phyloP scores from a whole-genome alignment of 2,329 filamentous ascomycete species.

The Fusarium buharicum region DNA sequence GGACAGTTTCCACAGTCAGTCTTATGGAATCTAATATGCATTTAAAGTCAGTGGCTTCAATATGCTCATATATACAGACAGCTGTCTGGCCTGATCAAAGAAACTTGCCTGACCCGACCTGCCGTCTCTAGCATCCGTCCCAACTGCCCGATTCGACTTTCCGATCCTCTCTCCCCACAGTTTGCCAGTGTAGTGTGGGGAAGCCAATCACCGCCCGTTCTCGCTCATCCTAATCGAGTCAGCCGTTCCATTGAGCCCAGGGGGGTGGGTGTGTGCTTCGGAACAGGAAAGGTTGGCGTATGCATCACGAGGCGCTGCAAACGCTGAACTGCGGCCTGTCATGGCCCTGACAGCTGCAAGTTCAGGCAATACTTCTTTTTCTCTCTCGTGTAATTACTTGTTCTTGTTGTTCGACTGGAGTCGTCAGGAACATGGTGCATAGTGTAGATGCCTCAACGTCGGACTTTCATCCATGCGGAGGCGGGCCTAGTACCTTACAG shows the following conservation, averaged over 20 bases:
- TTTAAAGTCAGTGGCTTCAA: neutral
- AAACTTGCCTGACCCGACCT: conserved; percentile 12
- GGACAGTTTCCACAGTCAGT: conserved; percentile 12
- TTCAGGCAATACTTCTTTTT: neutral
- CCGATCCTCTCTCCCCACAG: conserved; percentile 39
- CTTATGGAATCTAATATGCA: conserved; percentile 1
- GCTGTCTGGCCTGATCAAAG: neutral
- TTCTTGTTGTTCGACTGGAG: neutral
- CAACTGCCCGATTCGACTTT: conserved; percentile 34
- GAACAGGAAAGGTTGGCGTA: conserved; percentile 30
- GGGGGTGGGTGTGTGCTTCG: conserved; percentile 27
- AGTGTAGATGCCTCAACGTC: neutral
- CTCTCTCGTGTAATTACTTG: conserved; percentile 12
- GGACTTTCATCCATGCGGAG: conserved; percentile 30
- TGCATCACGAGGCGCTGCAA: conserved; percentile 42
- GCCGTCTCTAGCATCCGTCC: conserved; percentile 32
- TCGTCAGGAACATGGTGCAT: too few species aligned
- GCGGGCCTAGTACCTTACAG: too few species aligned
- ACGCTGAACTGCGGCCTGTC: conserved; percentile 40
- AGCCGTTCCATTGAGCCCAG: conserved; percentile 23
- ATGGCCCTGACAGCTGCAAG: conserved; percentile 2
- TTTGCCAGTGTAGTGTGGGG: conserved; percentile 45
- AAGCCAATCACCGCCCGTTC: conserved; percentile 38
- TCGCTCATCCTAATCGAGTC: conserved; percentile 37
- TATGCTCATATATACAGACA: neutral